phyloP scores from a whole-genome alignment of 1,139 yeast genomes.

The Spencermartinsiella ligniputridi region DNA sequence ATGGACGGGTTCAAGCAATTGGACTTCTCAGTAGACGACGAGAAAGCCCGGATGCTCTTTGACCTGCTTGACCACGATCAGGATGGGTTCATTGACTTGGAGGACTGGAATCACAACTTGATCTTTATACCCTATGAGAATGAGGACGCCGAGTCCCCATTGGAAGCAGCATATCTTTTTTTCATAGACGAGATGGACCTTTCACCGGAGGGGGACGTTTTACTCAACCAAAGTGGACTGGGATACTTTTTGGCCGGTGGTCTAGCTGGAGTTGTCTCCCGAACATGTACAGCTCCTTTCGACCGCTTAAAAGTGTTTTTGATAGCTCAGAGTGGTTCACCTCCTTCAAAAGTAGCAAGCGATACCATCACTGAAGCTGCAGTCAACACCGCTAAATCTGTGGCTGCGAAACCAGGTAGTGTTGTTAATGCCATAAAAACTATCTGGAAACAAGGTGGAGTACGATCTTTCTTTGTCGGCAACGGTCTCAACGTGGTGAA shows the following conservation, averaged over 20 bases:
- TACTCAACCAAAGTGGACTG: slow-evolving; percentile 72
- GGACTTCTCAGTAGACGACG: slow-evolving; percentile 52
- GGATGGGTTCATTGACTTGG: slow-evolving; percentile 72
- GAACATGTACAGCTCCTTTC: slow-evolving; percentile 96
- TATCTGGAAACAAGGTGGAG: slow-evolving; percentile 84
- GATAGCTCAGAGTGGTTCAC: slow-evolving; percentile 77
- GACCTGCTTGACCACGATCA: slow-evolving; percentile 54
- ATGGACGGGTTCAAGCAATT: slow-evolving; percentile 53
- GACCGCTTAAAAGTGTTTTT: slow-evolving; percentile 90
- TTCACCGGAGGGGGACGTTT: slow-evolving; percentile 88
- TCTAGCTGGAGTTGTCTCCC: slow-evolving; percentile 89
- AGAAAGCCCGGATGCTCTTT: slow-evolving; percentile 57
- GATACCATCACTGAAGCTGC: slow-evolving; percentile 31
- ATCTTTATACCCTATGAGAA: slow-evolving; percentile 69
- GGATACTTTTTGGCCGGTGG: slow-evolving; percentile 96
- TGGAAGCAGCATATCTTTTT: slow-evolving; percentile 77
- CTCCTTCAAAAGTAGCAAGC: slow-evolving; percentile 14
- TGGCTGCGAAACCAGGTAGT: slow-evolving; percentile 12
- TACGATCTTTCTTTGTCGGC: slow-evolving; percentile 85
- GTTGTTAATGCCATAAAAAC: slow-evolving; percentile 63
- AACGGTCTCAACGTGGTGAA: slow-evolving; percentile 90
- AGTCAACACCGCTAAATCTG: slow-evolving; percentile 5
- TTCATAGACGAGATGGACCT: slow-evolving; percentile 79
- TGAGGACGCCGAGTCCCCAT: slow-evolving; percentile 52
- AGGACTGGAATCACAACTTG: slow-evolving; percentile 80